These are phyloP conservation scores for Xylariaceae sp. DNA, from an alignment of 2,329 filamentous ascomycete genomes.

Conservation along the genomic window DNA sequence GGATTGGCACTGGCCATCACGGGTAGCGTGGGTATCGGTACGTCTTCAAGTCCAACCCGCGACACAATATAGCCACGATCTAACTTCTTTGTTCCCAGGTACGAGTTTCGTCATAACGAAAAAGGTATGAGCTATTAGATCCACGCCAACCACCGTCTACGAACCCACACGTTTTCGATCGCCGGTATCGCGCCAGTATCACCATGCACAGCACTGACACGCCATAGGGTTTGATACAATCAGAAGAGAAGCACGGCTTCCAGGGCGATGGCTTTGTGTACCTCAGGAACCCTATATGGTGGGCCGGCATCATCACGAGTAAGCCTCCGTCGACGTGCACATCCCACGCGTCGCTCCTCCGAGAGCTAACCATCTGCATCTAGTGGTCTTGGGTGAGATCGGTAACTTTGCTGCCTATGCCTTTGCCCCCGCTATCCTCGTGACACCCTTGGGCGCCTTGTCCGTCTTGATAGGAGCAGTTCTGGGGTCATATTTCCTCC, in stretches of 20 bases:
- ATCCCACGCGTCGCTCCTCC: conserved; percentile 7
- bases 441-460: conserved; percentile 89
- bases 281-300: conserved; percentile 92
- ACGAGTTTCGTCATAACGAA: conserved; percentile 99
- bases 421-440: conserved; percentile 96
- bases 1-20: conserved; percentile 71
- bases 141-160: conserved; percentile 3
- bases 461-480: conserved; percentile 95
- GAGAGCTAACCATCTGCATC: conserved; percentile 4
- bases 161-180: background rate
- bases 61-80: background rate
- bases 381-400: conserved; percentile 88
- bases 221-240: conserved; percentile 77
- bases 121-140: conserved; percentile 60
- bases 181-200: background rate
- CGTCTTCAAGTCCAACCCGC: conserved; percentile 24
- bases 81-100: conserved; percentile 46
- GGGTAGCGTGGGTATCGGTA: conserved; percentile 74
- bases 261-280: conserved; percentile 96
- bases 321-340: conserved; percentile 32
- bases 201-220: conserved; percentile 12
- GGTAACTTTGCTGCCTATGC: conserved; percentile 98
- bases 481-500: conserved; percentile 87
- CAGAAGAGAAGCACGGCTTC: conserved; percentile 87
- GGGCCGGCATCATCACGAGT: conserved; percentile 90